Evolutionary conservation across 78 protist genomes (phyloP), one percentile per base, ranked within the genome.

Genomic region (Dictyostelium purpureum): DNA sequence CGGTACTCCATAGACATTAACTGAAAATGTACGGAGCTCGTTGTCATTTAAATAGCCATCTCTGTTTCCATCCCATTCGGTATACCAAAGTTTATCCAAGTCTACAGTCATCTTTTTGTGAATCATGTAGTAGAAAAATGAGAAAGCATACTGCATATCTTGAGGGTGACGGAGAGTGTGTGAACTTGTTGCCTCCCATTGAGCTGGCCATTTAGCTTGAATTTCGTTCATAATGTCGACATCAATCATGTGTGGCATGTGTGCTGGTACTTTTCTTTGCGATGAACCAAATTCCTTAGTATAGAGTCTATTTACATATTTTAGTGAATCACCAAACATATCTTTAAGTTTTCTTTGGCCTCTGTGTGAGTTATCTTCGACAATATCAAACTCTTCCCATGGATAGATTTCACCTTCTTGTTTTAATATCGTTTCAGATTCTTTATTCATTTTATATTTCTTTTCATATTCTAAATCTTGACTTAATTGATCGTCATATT

Each of bases 231-330:
- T 89, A 7, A 98, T 52, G 40, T 88, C 78, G 4, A 52, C 31
- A 63, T 98, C 97, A 28, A 98, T 97, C 85, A 97, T 73, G 43
- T 98, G 98, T 38, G 99, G 99, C 98, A 98, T 98, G 85, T 98
- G 99, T 10, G 99, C 99, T 0, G 98, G 98, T 40, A 98, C 99
- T 33, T 96, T 93, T 35, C 99, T 94, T 9, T 96, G 33, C 37
- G 74, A 19, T 9, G 77, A 12, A 11, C 98, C 98, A 80, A 47
- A 98, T 31, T 52, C 91, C 35, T 49, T 31, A 43, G 88, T 96
- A 75, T 90, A 81, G 10, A 97, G 70, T 35, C 66, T 9, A 70
- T 97, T 96, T 47, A 97, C 99, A 77, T 51, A 71, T 57, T 90
- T 93, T 24, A 93, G 49, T 31, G 96, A 93, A 51, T 93, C 96